Percentiles rank a stretch among this genome's conserved stretches.
Conservation (phyloP, 257 asterid genomes). For the Avicennia marina region DNA sequence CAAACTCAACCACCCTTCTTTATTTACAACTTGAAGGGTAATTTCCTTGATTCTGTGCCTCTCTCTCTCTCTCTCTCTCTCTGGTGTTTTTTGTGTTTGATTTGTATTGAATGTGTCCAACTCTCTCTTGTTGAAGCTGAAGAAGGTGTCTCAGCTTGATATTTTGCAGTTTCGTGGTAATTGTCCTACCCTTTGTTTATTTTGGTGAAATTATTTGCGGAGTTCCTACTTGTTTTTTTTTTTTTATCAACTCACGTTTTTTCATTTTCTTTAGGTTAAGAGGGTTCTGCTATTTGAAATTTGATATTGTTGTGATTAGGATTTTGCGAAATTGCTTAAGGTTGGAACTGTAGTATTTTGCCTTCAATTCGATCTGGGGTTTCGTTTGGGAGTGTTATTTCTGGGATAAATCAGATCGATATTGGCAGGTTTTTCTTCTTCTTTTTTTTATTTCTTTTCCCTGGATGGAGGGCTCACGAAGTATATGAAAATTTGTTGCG, state of each 20-base stretch:
- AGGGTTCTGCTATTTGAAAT: background rate
- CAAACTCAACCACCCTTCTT: no score
- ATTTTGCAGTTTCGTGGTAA: background rate
- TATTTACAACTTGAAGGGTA: no score
- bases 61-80: no score
- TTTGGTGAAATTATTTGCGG: background rate
- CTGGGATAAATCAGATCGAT: slow-evolving; percentile 2
- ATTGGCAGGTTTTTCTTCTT: background rate
- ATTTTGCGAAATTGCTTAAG: background rate
- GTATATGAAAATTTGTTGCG: slow-evolving; percentile 23
- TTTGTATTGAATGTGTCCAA: background rate
- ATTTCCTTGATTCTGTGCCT: no score
- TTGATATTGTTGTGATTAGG: background rate
- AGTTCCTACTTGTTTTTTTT: background rate
- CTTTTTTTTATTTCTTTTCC: background rate
- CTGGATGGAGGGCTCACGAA: background rate
- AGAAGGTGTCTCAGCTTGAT: background rate
- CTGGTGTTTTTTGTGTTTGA: background rate
- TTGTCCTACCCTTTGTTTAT: background rate
- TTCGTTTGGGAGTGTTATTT: background rate
- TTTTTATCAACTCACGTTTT: background rate
- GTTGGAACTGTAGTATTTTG: background rate
- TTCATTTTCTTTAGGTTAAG: no score
- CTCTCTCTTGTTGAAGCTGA: background rate
- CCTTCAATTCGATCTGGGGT: background rate